phyloP scores from a whole-genome alignment of 805 yeast species.

The Saturnispora halmiae region DNA sequence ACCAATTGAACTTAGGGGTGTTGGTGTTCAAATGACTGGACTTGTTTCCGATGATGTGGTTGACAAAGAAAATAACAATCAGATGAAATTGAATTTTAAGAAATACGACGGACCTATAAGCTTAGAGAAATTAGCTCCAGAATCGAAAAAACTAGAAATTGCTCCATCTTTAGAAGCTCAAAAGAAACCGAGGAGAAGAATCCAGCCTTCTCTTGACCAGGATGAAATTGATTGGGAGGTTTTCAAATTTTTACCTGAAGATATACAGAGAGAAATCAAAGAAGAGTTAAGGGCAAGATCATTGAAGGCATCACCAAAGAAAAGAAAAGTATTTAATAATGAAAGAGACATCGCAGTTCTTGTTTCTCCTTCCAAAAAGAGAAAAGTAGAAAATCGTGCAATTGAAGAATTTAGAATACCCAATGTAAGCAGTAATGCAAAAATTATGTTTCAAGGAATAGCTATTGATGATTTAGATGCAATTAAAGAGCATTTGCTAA shows the following conservation, averaged over 20 bases:
- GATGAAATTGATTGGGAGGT: conserved; percentile 54
- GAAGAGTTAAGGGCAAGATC: conserved; percentile 40
- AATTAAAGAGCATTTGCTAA: conserved; percentile 13
- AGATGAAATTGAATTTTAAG: conserved; percentile 29
- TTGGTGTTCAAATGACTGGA: conserved; percentile 61
- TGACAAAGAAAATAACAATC: conserved; percentile 21
- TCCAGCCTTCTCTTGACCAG: conserved; percentile 2
- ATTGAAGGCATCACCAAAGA: conserved; percentile 19
- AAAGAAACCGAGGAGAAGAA: too few relatives aligned
- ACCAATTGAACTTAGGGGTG: conserved; percentile 65
- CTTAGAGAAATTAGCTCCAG: too few relatives aligned
- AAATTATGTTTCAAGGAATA: conserved; percentile 21
- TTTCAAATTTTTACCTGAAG: conserved; percentile 54
- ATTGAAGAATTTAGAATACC: background rate
- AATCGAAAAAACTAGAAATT: too few relatives aligned
- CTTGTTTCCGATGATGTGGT: conserved; percentile 33
- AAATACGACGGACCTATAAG: conserved; percentile 6
- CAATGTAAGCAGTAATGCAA: conserved; percentile 1
- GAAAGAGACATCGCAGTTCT: conserved; percentile 16
- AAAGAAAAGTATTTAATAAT: conserved; percentile 3
- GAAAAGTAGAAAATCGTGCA: background rate
- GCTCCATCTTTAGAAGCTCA: too few relatives aligned
- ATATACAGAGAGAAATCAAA: conserved; percentile 53
- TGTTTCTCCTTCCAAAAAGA: conserved; percentile 14
- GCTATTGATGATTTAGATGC: conserved; percentile 14